Evolutionary conservation across 768 basidiomycete species (phyloP), one percentile per base, ranked within the genome.

Genomic region (Coprinellus aureogranulatus): DNA sequence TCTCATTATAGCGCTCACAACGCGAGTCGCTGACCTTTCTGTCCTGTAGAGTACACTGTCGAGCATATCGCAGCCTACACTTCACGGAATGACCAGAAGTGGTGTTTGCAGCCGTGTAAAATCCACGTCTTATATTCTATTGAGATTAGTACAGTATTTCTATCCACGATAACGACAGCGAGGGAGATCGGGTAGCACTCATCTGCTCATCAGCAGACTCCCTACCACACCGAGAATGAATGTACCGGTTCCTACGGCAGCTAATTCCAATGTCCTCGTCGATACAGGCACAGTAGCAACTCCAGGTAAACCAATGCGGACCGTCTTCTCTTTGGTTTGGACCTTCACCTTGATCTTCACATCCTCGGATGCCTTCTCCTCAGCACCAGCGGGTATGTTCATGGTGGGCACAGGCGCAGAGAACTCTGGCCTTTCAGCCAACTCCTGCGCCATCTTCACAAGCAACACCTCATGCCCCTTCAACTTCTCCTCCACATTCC

Each of bases 31-130:
- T 37, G 49, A 49, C 14, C 44, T 6, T 28, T 4, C 45, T 25
- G 37, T 53, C 5, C 54, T 46, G 30, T 48, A 82, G 81, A 55
- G 81, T 82, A 22, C 81, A 81, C 64, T 81, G 80, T 68, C 77
- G 80, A n/a, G 70, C 80, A n/a, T 81, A 79, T 59, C 71, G 74
- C 56, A 81, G 80, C 57, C 53, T 77, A 34, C 77, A 79, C 59
- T 56, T 64, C 46, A 14, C 22, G 20, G 10, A 44, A 16, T 44
- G 20, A 44, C 8, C 41, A 44, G 37, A 39, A n/a, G n/a, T 34
- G 34, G 34, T 14, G 14, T 6, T 6, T 6, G 8, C 34, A 34
- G 8, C 14, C 34, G 8, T 34, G 34, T 6, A 34, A 47, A 28
- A 42, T 16, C 20, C 30, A 20, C 30, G 42, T 56, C 41, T 54